Evolutionary conservation across 345 rosid species (phyloP), one percentile per base, ranked within the genome.

Genomic region (Pistacia integerrima): DNA sequence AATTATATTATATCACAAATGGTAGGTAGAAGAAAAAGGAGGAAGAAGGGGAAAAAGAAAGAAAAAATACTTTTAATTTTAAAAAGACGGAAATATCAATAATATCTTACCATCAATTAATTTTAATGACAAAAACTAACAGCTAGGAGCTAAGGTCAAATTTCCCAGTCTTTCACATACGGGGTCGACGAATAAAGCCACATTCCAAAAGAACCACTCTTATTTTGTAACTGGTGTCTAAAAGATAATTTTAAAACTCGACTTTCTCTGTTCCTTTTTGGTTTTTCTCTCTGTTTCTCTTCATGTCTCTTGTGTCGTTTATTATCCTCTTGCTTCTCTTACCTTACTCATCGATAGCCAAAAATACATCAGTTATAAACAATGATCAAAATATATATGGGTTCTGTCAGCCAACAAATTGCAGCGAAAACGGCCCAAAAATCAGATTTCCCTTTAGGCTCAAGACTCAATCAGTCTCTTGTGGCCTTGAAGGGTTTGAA

Each of bases 361-460:
- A 36, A 36, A 36, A 3, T 2, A 36, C 41, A 36, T 72, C 58
- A 6, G 67, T 2, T 4, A 56, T n/a, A 25, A 61, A 8, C 75
- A 59, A 5, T 11, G 11, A 33, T 3, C 11, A 30, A 22, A 25
- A 6, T 55, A 13, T 0, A 28, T 60, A 61, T 25, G 58, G 46
- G 9, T 59, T 41, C 41, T 72, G 75, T 25, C 57, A 11, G 8
- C 66, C 75, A 61, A 72, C 28, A 46, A 25, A 6, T 9, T 72
- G 67, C 58, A 10, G 41, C 14, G 6, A 9, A 4, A n/a, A 71
- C 4, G 13, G 17, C 14, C 67, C 75, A 60, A 16, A 10, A 1
- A 72, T 72, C 67, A 72, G 75, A 61, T 72, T 46, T 72, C 67
- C 75, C 44, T 72, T 72, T 36, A 72, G 75, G 16, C 75, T 72